Evolutionary conservation across 1,139 yeast genomes (phyloP).

Genomic region (Diutina rugosa): DNA sequence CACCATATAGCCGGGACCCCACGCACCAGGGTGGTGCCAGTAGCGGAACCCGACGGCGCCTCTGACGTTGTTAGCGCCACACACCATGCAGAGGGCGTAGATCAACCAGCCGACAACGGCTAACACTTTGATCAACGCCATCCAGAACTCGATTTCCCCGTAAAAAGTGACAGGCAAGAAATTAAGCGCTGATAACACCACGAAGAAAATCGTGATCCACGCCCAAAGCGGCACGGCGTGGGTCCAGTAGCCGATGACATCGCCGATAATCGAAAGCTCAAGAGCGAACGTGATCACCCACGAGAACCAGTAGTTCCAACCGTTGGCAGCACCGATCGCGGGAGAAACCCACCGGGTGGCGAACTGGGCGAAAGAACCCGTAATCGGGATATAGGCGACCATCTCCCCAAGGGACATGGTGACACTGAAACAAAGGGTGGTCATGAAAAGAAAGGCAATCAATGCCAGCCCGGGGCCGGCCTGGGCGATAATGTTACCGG

Average conservation of each 20-base stretch:
- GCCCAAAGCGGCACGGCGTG: conserved; percentile 4
- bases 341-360: conserved; percentile 26
- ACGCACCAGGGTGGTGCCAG: conserved; percentile 91
- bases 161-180: conserved; percentile 12
- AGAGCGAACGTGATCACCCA: conserved; percentile 16
- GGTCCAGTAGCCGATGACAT: conserved; percentile 9
- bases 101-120: background rate
- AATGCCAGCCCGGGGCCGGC: conserved; percentile 65
- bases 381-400: conserved; percentile 49
- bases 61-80: conserved; percentile 51
- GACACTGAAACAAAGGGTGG: conserved; percentile 38
- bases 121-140: background rate
- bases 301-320: conserved; percentile 14
- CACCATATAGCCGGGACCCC: conserved; percentile 46
- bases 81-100: conserved; percentile 19
- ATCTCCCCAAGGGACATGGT: conserved; percentile 52
- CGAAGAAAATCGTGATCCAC: conserved; percentile 9
- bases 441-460: conserved; percentile 41
- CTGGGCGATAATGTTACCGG: conserved; percentile 44
- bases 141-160: conserved; percentile 12
- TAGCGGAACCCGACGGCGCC: conserved; percentile 77
- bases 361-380: conserved; percentile 53
- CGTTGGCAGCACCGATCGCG: conserved; percentile 11
- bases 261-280: conserved; percentile 11
- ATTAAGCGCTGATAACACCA: conserved; percentile 9